Evolutionary conservation across 495 filamentous ascomycete species (phyloP).

Genomic region (Entonaema liquescens): DNA sequence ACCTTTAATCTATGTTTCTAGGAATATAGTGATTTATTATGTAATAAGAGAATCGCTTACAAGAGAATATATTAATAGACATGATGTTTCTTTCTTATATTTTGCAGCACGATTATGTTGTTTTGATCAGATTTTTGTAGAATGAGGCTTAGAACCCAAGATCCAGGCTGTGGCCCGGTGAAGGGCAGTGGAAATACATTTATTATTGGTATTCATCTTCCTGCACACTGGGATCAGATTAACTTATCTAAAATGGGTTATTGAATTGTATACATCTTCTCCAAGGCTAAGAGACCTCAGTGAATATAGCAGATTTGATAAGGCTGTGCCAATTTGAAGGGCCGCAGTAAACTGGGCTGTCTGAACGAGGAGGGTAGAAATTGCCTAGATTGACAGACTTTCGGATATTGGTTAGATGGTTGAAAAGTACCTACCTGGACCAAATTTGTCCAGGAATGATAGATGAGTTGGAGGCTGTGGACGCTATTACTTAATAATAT

Average conservation of each 20-base stretch:
- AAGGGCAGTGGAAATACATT: neutral
- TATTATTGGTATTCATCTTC: neutral
- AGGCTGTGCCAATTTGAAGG: neutral
- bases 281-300: neutral
- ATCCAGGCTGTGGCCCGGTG: no score
- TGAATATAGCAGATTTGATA: neutral
- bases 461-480: neutral
- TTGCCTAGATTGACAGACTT: neutral
- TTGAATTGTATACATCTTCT: neutral
- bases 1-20: no score
- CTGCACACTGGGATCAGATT: neutral
- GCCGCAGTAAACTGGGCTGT: neutral
- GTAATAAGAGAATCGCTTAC: no score
- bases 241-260: neutral
- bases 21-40: no score
- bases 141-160: neutral
- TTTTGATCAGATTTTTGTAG: no score
- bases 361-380: neutral
- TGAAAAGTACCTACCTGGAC: neutral
- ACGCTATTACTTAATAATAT: neutral
- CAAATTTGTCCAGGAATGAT: neutral
- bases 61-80: no score
- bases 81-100: no score
- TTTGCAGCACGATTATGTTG: no score
- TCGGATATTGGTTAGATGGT: neutral